Conservation (phyloP, 441 rosid species). For the Pelargonium australe region DNA sequence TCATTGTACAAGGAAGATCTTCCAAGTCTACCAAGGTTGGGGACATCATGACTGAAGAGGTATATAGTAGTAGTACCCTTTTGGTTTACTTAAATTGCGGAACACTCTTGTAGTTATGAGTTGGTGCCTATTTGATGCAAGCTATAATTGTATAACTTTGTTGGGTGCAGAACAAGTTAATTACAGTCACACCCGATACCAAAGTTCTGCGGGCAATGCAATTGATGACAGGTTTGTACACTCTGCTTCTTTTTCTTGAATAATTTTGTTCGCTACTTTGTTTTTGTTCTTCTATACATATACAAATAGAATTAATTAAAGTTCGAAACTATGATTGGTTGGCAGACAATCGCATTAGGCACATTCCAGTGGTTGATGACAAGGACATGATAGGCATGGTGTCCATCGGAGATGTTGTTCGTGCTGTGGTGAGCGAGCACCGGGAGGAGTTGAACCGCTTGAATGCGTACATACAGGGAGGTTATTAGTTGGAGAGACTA, state of each 20-base stretch:
- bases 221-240: constrained; percentile 73
- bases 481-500: constrained; percentile 51
- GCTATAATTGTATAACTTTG: constrained; percentile 5
- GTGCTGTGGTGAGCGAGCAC: constrained; percentile 88
- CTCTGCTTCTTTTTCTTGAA: not conserved
- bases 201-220: constrained; percentile 92
- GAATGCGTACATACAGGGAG: constrained; percentile 87
- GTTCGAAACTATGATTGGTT: constrained; percentile 10
- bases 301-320: not conserved
- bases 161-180: constrained; percentile 69
- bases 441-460: constrained; percentile 81
- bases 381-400: constrained; percentile 88
- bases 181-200: constrained; percentile 79
- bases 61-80: constrained; percentile 18
- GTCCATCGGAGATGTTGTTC: constrained; percentile 95
- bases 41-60: constrained; percentile 98
- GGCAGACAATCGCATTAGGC: constrained; percentile 84
- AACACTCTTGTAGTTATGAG: not conserved
- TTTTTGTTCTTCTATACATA: not conserved
- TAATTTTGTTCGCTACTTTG: not conserved
- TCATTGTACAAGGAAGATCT: constrained; percentile 92
- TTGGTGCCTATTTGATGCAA: not conserved
- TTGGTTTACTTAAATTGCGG: too few relatives aligned
- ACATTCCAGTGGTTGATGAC: constrained; percentile 72
- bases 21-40: constrained; percentile 95